Percentiles rank a stretch among this genome's conserved stretches.
These are phyloP conservation scores for Syzygium syzygioides DNA, from an alignment of 441 rosid species.

Conservation along the genomic window DNA sequence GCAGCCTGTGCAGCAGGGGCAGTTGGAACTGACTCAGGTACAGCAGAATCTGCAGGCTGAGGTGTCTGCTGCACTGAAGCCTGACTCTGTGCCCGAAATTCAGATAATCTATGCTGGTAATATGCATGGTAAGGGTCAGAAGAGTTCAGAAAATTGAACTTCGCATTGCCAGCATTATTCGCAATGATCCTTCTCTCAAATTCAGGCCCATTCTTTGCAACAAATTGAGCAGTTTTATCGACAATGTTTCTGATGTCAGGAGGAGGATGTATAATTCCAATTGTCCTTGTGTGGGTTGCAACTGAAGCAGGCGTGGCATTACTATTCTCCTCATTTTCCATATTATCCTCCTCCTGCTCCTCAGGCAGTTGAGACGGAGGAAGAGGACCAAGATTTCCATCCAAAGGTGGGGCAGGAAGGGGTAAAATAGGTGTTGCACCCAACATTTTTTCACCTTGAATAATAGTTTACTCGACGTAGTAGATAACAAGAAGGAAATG, in stretches of 20 bases:
- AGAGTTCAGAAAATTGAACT: conserved; percentile 70
- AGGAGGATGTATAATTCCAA: conserved; percentile 96
- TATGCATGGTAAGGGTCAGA: conserved; percentile 89
- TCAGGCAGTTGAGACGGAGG: conserved; percentile 63
- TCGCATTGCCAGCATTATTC: conserved; percentile 63
- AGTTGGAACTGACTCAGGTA: conserved; percentile 25
- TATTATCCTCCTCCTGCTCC: conserved; percentile 31
- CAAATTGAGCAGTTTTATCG: conserved; percentile 85
- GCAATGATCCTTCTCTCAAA: conserved; percentile 80
- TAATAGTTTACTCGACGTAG: not conserved
- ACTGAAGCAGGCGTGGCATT: conserved; percentile 43
- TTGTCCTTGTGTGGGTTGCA: conserved; percentile 79
- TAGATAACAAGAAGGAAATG: not conserved
- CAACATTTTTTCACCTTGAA: conserved; percentile 36
- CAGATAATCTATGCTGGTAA: conserved; percentile 74
- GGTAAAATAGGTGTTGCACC: conserved; percentile 51
- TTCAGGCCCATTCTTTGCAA: conserved; percentile 77
- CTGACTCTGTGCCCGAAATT: conserved; percentile 64
- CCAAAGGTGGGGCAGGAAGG: conserved; percentile 77
- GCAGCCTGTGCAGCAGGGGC: conserved; percentile 12
- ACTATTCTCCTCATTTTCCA: conserved; percentile 34
- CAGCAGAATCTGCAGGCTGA: conserved; percentile 29
- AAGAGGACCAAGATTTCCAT: conserved; percentile 65
- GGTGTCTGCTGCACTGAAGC: conserved; percentile 32
- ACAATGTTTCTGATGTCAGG: conserved; percentile 82